Evolutionary conservation across 2,329 filamentous ascomycete species (phyloP).

Genomic region (Nigrospora oryzae): DNA sequence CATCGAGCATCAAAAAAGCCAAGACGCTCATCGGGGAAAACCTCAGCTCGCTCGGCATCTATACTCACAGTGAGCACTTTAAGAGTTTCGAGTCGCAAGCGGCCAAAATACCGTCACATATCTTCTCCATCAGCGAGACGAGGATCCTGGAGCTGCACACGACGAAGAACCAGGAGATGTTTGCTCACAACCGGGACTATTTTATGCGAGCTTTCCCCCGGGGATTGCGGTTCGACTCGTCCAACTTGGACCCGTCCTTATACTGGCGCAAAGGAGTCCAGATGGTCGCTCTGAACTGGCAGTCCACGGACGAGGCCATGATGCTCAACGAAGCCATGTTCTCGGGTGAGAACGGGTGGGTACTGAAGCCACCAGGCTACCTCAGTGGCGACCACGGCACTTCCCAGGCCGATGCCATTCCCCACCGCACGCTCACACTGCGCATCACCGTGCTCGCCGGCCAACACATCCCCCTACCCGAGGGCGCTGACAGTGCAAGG

Average conservation of each 20-base stretch:
- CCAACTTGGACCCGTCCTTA: constrained; percentile 87
- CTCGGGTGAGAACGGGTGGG: constrained; percentile 74
- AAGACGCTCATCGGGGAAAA: constrained; percentile 59
- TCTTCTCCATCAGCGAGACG: constrained; percentile 85
- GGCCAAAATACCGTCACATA: constrained; percentile 52
- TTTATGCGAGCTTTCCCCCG: constrained; percentile 91
- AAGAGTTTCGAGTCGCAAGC: constrained; percentile 58
- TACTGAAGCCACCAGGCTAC: constrained; percentile 74
- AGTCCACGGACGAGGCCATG: constrained; percentile 87
- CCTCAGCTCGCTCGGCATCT: constrained; percentile 70
- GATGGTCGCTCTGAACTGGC: constrained; percentile 98
- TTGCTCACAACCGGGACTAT: constrained; percentile 78
- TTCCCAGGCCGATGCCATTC: constrained; percentile 35
- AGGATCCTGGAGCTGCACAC: constrained; percentile 51
- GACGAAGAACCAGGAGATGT: constrained; percentile 66
- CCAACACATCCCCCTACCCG: constrained; percentile 60
- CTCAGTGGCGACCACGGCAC: constrained; percentile 35
- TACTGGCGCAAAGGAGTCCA: constrained; percentile 94
- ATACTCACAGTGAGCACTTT: constrained; percentile 81
- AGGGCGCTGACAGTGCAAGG: constrained; percentile 36
- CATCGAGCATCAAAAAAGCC: constrained; percentile 28
- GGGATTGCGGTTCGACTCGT: constrained; percentile 68
- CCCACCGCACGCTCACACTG: constrained; percentile 52
- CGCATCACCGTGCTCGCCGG: constrained; percentile 67
- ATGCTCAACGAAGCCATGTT: constrained; percentile 99